Conservation (phyloP, 2,329 filamentous ascomycete species). For the Ophiostoma sp. region DNA sequence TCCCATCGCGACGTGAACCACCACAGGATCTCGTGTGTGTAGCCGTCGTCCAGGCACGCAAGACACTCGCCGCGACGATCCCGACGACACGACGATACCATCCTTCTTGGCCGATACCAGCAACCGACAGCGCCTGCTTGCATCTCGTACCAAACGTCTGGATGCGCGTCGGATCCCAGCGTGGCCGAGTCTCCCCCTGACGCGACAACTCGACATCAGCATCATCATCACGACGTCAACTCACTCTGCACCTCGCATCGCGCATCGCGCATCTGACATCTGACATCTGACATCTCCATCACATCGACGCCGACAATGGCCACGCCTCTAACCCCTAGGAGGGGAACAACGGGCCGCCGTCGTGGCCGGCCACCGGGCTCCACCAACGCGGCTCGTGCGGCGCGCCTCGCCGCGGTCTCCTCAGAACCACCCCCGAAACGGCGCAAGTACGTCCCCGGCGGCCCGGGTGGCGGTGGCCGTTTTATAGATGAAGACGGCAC, state of each 20-base stretch:
- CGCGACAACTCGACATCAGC: no score
- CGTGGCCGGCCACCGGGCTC: slow-evolving; percentile 41
- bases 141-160: background rate
- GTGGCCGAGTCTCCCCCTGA: background rate
- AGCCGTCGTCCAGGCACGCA: background rate
- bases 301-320: slow-evolving; percentile 19
- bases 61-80: background rate
- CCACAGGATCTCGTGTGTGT: no score
- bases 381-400: slow-evolving; percentile 33
- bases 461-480: slow-evolving; percentile 76
- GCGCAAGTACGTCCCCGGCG: slow-evolving; percentile 76
- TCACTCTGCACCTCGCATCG: background rate
- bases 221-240: background rate
- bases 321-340: slow-evolving; percentile 37
- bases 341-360: slow-evolving; percentile 41
- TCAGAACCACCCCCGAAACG: slow-evolving; percentile 64
- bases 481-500: slow-evolving; percentile 69
- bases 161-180: background rate
- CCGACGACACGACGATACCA: background rate
- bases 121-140: no score
- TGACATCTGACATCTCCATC: background rate
- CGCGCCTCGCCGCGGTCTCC: slow-evolving; percentile 32
- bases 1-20: slow-evolving; percentile 27
- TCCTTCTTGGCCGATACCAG: background rate
- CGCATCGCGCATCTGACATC: background rate